A percentile compares a stretch with the other conserved stretches of the same genome.
Evolutionary conservation across 2,329 filamentous ascomycete species (phyloP).

Genomic region (Alternaria incomplexa): DNA sequence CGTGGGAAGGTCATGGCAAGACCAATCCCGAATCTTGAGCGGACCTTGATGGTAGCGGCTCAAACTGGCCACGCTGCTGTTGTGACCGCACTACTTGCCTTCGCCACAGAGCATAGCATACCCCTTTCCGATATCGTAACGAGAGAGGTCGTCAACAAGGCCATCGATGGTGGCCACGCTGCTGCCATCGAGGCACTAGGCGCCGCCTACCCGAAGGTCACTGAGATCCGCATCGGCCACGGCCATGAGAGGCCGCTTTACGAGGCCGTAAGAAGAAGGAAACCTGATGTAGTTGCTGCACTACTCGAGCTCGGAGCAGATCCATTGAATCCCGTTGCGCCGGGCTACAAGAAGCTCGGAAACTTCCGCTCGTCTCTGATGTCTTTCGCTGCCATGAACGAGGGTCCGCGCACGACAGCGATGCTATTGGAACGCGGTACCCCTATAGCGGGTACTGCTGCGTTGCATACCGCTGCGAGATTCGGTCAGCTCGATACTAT

Average conservation of each 20-base stretch:
- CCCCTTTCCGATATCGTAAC: background rate
- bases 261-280: background rate
- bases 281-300: background rate
- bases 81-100: background rate
- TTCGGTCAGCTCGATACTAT: background rate
- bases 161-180: background rate
- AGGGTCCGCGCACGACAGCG: background rate
- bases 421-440: background rate
- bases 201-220: background rate
- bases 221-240: background rate
- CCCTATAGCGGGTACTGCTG: background rate
- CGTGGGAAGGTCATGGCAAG: background rate
- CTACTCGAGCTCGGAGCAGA: background rate
- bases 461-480: background rate
- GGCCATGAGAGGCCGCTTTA: background rate
- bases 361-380: background rate
- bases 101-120: accelerated
- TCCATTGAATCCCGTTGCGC: background rate
- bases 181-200: background rate
- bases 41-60: background rate
- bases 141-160: background rate
- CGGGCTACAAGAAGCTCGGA: background rate
- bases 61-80: background rate
- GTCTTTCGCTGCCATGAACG: background rate
- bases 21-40: background rate